phyloP scores from a whole-genome alignment of 371 early-diverging fungal species.

The Syncephalis fuscata region DNA sequence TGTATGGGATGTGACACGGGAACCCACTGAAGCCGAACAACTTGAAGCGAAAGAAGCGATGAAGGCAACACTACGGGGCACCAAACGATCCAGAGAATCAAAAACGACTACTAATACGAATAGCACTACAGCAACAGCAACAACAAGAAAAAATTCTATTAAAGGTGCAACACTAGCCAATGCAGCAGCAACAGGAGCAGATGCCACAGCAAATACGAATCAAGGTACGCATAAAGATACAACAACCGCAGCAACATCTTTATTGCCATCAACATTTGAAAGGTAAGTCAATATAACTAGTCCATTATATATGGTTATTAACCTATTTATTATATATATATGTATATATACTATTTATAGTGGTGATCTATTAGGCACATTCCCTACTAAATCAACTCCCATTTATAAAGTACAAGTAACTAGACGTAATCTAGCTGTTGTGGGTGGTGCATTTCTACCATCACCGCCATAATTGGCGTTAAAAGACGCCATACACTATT shows the following conservation, averaged over 20 bases:
- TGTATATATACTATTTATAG: not conserved
- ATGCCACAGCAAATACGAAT: not conserved
- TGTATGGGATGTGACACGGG: constrained; percentile 80
- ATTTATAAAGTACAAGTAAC: constrained; percentile 79
- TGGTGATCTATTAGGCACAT: constrained; percentile 55
- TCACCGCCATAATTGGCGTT: not conserved
- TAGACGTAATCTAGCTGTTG: constrained; percentile 69
- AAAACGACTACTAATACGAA: not conserved
- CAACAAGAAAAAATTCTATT: too few species aligned
- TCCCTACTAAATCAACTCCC: constrained; percentile 90
- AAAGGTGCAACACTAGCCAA: not conserved
- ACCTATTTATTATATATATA: too few species aligned
- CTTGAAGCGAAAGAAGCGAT: too few species aligned
- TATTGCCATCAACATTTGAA: not conserved
- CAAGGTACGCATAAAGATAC: constrained; percentile 4
- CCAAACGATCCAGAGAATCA: not conserved
- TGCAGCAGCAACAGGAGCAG: constrained; percentile 1
- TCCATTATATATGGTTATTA: not conserved
- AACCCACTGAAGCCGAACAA: too few species aligned
- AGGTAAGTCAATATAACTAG: not conserved
- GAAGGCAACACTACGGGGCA: too few species aligned
- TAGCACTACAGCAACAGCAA: too few species aligned
- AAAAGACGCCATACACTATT: too few species aligned
- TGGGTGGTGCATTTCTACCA: constrained; percentile 38
- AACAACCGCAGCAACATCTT: constrained; percentile 1